Percentiles rank a stretch among this genome's conserved stretches.
Evolutionary conservation across 768 basidiomycete species (phyloP).

Genomic region (Cantharellus anzutake): DNA sequence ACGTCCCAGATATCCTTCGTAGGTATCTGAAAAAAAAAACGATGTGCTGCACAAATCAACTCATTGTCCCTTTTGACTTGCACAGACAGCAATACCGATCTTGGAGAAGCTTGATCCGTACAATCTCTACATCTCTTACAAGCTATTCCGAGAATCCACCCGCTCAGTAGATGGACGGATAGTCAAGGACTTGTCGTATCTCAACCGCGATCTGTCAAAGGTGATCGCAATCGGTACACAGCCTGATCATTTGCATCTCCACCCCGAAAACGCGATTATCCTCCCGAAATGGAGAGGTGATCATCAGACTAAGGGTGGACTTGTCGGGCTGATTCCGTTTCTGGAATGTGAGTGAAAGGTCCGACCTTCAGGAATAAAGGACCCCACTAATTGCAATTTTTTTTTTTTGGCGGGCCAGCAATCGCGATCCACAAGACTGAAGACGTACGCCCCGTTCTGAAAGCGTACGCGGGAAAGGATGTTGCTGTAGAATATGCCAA

Average conservation of each 20-base stretch:
- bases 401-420: slow-evolving; percentile 26
- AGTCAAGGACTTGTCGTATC: slow-evolving; percentile 90
- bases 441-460: slow-evolving; percentile 76
- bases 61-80: slow-evolving; percentile 2
- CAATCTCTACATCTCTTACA: slow-evolving; percentile 71
- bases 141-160: slow-evolving; percentile 85
- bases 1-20: slow-evolving; percentile 82
- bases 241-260: slow-evolving; percentile 51
- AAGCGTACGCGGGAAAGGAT: slow-evolving; percentile 73
- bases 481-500: slow-evolving; percentile 79
- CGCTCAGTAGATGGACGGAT: slow-evolving; percentile 62
- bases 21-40: slow-evolving; percentile 16
- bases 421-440: slow-evolving; percentile 77
- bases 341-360: slow-evolving; percentile 48
- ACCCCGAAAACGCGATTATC: slow-evolving; percentile 79
- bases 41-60: neutral
- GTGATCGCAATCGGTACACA: slow-evolving; percentile 76
- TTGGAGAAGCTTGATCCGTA: slow-evolving; percentile 91
- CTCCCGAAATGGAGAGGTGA: slow-evolving; percentile 78
- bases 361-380: neutral
- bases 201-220: slow-evolving; percentile 85
- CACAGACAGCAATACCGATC: slow-evolving; percentile 72
- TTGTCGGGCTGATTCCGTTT: slow-evolving; percentile 91
- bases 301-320: slow-evolving; percentile 41
- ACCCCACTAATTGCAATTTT: neutral